Conservation (phyloP, 169 alveolate genomes). For the Theileria parva region DNA sequence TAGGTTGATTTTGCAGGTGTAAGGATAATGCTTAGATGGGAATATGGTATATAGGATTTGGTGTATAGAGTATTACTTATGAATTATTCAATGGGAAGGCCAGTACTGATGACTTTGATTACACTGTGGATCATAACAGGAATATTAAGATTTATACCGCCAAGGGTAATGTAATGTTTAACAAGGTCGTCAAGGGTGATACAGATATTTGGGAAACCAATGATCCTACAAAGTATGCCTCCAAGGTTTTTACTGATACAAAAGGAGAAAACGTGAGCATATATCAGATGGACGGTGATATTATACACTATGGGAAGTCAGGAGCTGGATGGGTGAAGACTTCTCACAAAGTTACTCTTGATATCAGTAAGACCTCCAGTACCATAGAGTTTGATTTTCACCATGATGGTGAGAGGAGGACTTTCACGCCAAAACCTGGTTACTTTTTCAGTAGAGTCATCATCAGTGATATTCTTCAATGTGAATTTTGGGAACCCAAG, state of each 20-base stretch:
- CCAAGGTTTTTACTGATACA: neutral
- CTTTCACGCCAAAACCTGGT: neutral
- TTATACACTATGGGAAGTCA: neutral
- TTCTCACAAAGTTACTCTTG: neutral
- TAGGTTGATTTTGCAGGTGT: neutral
- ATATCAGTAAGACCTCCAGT: neutral
- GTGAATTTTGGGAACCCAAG: neutral
- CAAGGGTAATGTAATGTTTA: too few relatives aligned
- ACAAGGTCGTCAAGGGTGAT: neutral
- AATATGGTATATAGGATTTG: too few relatives aligned
- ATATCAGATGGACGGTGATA: neutral
- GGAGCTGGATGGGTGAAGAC: too few relatives aligned
- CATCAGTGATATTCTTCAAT: neutral
- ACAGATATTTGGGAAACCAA: neutral
- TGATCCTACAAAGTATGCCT: neutral
- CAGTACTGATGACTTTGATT: too few relatives aligned
- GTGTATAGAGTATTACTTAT: too few relatives aligned
- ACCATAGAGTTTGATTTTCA: neutral
- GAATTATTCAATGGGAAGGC: too few relatives aligned
- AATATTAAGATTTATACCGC: too few relatives aligned
- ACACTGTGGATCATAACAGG: too few relatives aligned
- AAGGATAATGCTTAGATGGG: neutral
- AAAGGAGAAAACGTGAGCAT: neutral
- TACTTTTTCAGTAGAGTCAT: neutral
- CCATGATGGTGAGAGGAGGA: neutral